Conservation (phyloP, 164 flowering plant genomes). For the Hamamelis virginiana region DNA sequence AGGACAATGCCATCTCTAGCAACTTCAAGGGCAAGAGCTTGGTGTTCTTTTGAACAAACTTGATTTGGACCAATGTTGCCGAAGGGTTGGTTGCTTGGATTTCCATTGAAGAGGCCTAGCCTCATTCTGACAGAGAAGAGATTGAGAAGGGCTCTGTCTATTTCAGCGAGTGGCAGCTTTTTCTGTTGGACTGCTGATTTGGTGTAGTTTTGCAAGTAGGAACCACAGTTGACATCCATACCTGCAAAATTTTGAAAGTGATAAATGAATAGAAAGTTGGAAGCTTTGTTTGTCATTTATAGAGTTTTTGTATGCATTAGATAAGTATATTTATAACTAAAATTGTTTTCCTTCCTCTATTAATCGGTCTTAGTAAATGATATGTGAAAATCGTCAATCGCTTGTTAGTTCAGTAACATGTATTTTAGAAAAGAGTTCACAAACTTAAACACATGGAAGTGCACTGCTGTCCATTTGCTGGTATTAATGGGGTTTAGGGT, state of each 20-base stretch:
- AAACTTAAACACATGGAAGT: too few relatives aligned
- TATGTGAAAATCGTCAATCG: too few relatives aligned
- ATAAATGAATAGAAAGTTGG: background rate
- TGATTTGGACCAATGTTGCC: slow-evolving; percentile 42
- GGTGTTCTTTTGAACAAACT: slow-evolving; percentile 54
- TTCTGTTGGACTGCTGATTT: slow-evolving; percentile 59
- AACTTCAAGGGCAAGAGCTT: slow-evolving; percentile 64
- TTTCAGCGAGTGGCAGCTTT: slow-evolving; percentile 41
- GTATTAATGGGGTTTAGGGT: too few relatives aligned
- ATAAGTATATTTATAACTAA: too few relatives aligned
- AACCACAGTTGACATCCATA: slow-evolving; percentile 86
- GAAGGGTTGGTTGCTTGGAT: slow-evolving; percentile 42
- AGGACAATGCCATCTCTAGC: slow-evolving; percentile 67
- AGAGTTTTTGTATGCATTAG: too few relatives aligned
- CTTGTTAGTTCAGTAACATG: too few relatives aligned
- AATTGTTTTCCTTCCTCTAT: too few relatives aligned
- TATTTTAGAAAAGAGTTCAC: too few relatives aligned
- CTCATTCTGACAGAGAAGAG: slow-evolving; percentile 80
- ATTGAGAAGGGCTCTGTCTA: slow-evolving; percentile 74
- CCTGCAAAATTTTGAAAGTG: slow-evolving; percentile 35
- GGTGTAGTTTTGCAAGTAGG: slow-evolving; percentile 50
- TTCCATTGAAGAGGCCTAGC: slow-evolving; percentile 75
- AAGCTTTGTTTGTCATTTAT: too few relatives aligned
- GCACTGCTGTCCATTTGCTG: too few relatives aligned
- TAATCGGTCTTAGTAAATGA: too few relatives aligned